These are phyloP conservation scores for Scheffersomyces insectosa DNA, from an alignment of 1,139 yeast genomes.

Conservation along the genomic window DNA sequence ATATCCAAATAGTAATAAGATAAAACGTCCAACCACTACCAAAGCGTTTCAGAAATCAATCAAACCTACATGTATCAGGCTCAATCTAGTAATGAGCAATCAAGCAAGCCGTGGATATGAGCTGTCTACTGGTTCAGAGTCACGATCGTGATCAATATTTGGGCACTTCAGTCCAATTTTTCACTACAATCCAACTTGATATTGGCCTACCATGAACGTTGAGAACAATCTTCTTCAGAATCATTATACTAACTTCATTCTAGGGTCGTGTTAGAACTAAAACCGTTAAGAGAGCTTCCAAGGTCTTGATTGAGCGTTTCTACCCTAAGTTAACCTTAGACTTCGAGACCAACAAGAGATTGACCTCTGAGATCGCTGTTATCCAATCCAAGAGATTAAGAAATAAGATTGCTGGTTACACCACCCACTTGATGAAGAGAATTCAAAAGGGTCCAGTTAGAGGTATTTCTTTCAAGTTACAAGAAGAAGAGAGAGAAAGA, in stretches of 20 bases:
- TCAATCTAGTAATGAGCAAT: background rate
- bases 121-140: background rate
- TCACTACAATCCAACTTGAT: background rate
- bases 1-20: too few relatives aligned
- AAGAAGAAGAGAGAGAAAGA: slow-evolving; percentile 99
- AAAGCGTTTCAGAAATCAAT: too few relatives aligned
- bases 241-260: slow-evolving; percentile 26
- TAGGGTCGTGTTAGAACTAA: slow-evolving; percentile 99
- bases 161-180: too few relatives aligned
- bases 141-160: too few relatives aligned
- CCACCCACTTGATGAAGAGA: slow-evolving; percentile 99
- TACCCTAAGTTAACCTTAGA: slow-evolving; percentile 99
- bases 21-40: too few relatives aligned
- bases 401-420: slow-evolving; percentile 99
- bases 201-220: background rate
- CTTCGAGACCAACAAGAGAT: slow-evolving; percentile 99
- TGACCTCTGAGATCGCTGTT: slow-evolving; percentile 97
- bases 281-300: slow-evolving; percentile 99
- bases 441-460: slow-evolving; percentile 99
- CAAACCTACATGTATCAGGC: too few relatives aligned
- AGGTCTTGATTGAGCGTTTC: slow-evolving; percentile 99
- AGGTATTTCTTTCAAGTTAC: slow-evolving; percentile 99
- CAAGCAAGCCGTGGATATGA: background rate
- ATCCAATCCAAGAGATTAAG: slow-evolving; percentile 99
- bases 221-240: background rate